Conservation (phyloP, 139 green algal species). For the Tetradesmus obliquus region DNA sequence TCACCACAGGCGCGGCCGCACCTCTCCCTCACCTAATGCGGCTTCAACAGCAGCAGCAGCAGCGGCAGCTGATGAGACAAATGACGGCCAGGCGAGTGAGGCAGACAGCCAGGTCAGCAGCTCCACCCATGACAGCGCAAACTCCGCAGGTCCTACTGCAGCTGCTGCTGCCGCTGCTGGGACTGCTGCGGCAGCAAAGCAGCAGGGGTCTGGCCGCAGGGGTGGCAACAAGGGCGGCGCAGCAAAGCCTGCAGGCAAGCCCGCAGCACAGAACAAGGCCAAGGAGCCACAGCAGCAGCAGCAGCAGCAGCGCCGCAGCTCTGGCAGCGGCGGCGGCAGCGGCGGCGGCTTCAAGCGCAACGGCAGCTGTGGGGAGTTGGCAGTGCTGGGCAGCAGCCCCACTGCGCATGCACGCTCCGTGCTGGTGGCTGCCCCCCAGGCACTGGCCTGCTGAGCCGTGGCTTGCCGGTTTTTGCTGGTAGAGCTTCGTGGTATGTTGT, state of each 20-base stretch:
- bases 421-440: constrained; percentile 26
- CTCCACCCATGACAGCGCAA: constrained; percentile 31
- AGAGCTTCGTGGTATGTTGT: background rate
- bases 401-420: background rate
- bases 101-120: constrained; percentile 38
- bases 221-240: constrained; percentile 7
- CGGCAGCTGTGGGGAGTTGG: constrained; percentile 41
- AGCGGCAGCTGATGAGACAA: constrained; percentile 1
- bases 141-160: background rate
- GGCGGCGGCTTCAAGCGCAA: constrained; percentile 39
- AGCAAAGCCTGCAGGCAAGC: constrained; percentile 1
- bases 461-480: background rate
- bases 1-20: background rate
- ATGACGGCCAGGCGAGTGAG: constrained; percentile 22
- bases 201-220: background rate
- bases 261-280: background rate
- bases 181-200: background rate
- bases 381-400: constrained; percentile 13
- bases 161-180: background rate
- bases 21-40: background rate
- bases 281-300: background rate
- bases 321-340: background rate
- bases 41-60: background rate
- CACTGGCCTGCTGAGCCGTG: constrained; percentile 29
- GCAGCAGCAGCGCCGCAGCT: background rate